Percentiles rank a stretch among this genome's conserved stretches.
Evolutionary conservation across 2,329 filamentous ascomycete genomes (phyloP).

Genomic region (Cytospora schulzeri): DNA sequence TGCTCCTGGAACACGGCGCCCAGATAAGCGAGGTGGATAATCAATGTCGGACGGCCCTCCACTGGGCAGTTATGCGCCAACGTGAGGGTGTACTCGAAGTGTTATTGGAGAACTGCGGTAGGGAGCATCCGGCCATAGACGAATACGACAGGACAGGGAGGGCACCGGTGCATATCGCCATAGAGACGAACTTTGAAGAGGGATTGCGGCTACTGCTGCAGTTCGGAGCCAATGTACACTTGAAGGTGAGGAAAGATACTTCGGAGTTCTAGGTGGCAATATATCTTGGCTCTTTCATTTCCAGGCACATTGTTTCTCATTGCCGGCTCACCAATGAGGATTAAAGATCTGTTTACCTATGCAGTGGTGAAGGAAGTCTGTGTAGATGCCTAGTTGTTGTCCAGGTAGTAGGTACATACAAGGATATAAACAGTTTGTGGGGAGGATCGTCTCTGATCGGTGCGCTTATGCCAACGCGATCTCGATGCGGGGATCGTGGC

Average conservation of each 20-base stretch:
- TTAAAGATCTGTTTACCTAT: no score
- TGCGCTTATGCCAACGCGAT: slow-evolving; percentile 18
- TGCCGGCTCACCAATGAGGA: no score
- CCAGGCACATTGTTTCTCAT: no score
- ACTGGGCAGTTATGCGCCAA: neutral
- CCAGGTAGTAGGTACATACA: no score
- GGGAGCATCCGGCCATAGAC: slow-evolving; percentile 22
- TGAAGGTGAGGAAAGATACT: neutral
- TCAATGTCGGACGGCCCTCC: neutral
- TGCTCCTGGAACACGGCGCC: neutral
- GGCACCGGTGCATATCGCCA: slow-evolving; percentile 31
- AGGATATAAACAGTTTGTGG: no score
- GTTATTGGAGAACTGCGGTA: neutral
- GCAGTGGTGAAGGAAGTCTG: no score
- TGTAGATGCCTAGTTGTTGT: no score
- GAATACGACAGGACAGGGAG: slow-evolving; percentile 29
- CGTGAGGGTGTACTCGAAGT: neutral
- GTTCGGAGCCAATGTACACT: slow-evolving; percentile 16
- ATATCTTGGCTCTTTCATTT: no score
- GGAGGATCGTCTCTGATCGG: neutral
- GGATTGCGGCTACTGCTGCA: slow-evolving; percentile 28
- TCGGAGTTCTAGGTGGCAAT: neutral
- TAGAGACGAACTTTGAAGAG: slow-evolving; percentile 28
- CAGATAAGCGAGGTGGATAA: neutral
- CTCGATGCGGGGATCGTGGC: neutral